Evolutionary conservation across 2,329 filamentous ascomycete species (phyloP).

Genomic region (Lasiodiplodia theobromae): DNA sequence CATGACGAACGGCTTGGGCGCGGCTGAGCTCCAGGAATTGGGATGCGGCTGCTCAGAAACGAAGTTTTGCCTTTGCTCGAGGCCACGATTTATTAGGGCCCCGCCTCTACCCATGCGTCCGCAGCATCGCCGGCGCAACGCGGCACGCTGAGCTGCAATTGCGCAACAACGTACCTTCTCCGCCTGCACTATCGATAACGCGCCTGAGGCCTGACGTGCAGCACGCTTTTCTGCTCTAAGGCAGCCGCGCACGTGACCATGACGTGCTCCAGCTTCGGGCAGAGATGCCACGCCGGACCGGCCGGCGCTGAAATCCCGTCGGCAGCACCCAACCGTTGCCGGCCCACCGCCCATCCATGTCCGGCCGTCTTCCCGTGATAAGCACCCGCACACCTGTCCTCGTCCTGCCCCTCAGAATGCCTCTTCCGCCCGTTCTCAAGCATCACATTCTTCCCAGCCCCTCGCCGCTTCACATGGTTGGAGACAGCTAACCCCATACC

Average conservation of each 20-base stretch:
- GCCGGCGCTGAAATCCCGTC: background rate
- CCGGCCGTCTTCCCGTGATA: conserved; percentile 7
- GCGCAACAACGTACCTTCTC: too few relatives aligned
- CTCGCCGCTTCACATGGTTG: background rate
- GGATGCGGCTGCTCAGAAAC: background rate
- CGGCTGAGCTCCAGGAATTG: background rate
- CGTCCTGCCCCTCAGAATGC: background rate
- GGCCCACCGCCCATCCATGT: background rate
- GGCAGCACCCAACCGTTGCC: conserved; percentile 16
- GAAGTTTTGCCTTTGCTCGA: conserved; percentile 8
- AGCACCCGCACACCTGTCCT: conserved; percentile 11
- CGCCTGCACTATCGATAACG: background rate
- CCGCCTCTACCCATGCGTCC: background rate
- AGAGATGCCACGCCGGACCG: conserved; percentile 4
- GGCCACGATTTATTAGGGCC: background rate
- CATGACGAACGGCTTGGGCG: conserved; percentile 9
- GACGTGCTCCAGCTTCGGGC: background rate
- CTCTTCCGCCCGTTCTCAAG: background rate
- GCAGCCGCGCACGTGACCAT: conserved; percentile 2
- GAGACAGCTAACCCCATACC: background rate
- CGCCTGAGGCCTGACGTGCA: background rate
- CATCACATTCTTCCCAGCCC: background rate
- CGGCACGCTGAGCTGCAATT: background rate
- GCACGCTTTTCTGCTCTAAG: background rate
- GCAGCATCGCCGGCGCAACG: background rate